Evolutionary conservation across 2,329 filamentous ascomycete genomes (phyloP).

Genomic region (Rhinocladiella mackenziei): DNA sequence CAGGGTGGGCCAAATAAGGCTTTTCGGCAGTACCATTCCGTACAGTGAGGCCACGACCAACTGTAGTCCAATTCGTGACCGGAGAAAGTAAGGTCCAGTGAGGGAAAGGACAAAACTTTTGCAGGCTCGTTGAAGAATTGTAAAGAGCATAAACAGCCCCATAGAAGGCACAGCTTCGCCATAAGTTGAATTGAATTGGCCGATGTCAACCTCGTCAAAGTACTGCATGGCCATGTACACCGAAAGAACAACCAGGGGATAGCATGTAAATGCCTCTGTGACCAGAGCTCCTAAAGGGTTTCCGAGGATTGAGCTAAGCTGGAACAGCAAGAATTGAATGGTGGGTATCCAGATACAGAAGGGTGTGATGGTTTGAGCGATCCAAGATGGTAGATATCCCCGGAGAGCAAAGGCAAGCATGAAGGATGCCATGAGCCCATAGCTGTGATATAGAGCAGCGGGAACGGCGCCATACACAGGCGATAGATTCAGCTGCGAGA

Average conservation of each 20-base stretch:
- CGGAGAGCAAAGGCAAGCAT: conserved; percentile 67
- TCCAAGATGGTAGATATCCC: conserved; percentile 49
- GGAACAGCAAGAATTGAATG: conserved; percentile 67
- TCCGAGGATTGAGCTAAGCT: conserved; percentile 62
- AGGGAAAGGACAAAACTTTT: conserved; percentile 43
- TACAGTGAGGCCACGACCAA: conserved; percentile 63
- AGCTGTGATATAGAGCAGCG: conserved; percentile 65
- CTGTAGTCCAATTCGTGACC: conserved; percentile 70
- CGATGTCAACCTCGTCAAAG: conserved; percentile 48
- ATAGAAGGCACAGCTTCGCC: conserved; percentile 63
- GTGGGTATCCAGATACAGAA: conserved; percentile 71
- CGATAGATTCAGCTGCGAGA: conserved; percentile 65
- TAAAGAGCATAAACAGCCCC: conserved; percentile 63
- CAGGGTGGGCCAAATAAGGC: conserved; percentile 60
- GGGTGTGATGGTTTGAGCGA: conserved; percentile 55
- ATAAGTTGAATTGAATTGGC: conserved; percentile 55
- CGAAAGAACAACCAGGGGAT: conserved; percentile 63
- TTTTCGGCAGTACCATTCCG: conserved; percentile 64
- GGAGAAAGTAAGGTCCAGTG: conserved; percentile 59
- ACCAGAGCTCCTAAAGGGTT: conserved; percentile 68
- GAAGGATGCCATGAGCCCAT: conserved; percentile 61
- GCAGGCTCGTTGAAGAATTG: conserved; percentile 42
- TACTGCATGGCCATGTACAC: conserved; percentile 61
- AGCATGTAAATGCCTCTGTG: conserved; percentile 69
- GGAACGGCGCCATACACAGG: conserved; percentile 88